These are phyloP conservation scores for Somion occarium DNA, from an alignment of 1,284 basidiomycete genomes.

Conservation along the genomic window DNA sequence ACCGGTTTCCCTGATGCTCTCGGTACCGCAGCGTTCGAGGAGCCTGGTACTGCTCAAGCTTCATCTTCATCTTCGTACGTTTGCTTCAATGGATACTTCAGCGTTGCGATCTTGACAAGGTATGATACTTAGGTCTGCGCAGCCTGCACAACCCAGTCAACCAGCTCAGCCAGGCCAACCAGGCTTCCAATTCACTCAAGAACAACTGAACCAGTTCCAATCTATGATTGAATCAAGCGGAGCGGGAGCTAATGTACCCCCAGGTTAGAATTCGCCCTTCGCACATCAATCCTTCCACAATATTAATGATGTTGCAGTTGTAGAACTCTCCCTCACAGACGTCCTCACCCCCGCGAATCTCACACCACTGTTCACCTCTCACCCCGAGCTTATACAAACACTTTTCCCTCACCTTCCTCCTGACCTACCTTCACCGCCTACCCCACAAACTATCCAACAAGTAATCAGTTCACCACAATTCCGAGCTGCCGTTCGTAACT, in stretches of 20 bases:
- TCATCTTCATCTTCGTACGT: constrained; percentile 8
- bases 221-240: background rate
- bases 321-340: constrained; percentile 65
- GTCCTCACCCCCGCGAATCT: constrained; percentile 70
- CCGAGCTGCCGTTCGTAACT: constrained; percentile 55
- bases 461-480: constrained; percentile 57
- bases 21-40: constrained; percentile 15
- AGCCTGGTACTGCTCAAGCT: constrained; percentile 11
- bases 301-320: constrained; percentile 4
- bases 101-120: background rate
- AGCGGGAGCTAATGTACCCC: background rate
- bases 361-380: constrained; percentile 58
- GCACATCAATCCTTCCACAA: background rate
- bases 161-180: background rate
- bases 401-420: constrained; percentile 76
- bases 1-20: constrained; percentile 37
- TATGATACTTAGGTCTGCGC: background rate
- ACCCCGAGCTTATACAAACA: constrained; percentile 59
- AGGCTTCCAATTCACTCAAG: background rate
- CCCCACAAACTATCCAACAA: constrained; percentile 54
- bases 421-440: constrained; percentile 62
- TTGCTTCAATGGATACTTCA: background rate
- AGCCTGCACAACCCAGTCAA: background rate
- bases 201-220: background rate
- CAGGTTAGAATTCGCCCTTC: background rate